Evolutionary conservation across 257 asterid species (phyloP), one percentile per base, ranked within the genome.

Genomic region (Solanum peruvianum): DNA sequence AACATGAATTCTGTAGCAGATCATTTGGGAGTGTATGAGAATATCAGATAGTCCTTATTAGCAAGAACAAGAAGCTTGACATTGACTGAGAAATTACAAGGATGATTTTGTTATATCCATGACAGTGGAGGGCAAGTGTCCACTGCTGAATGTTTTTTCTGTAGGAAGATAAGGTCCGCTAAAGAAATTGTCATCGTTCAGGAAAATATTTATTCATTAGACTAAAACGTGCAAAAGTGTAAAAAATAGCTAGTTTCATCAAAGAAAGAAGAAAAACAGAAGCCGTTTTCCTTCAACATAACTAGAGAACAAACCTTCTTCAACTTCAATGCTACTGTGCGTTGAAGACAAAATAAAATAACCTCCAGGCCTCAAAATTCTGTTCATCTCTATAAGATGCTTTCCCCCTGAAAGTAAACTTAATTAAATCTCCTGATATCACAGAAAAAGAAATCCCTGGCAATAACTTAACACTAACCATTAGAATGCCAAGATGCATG

Each of bases 281-380:
- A 78, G 27, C 10, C n/a, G 64, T 25, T 78, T 23, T 58, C 29
- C 29, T 29, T 86, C 8, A 25, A 18, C 78, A 85, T 44, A 84
- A 87, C 82, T 73, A 84, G 82, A 88, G 87, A 49, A 5, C 95
- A 86, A 86, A 97, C 99, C 99, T 94, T 94, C 99, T 91, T 94
- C 98, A 85, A 92, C 94, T 93, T 97, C 99, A 42, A 94, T 89
- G 92, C 93, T 95, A 87, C 84, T 91, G 87, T 94, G 97, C 91
- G 91, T 95, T 75, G 92, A 92, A 1, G 99, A 95, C 87, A 97
- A 87, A 70, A 97, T 93, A 91, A 95, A 97, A 90, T 95, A 95
- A 85, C 99, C 99, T 87, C 97, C 98, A 37, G 99, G 98, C 91
- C 99, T 97, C 94, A 97, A 88, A 87, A 96, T 89, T 90, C 99